These are phyloP conservation scores for Suillus variegatus DNA, from an alignment of 768 basidiomycete species.

Conservation along the genomic window DNA sequence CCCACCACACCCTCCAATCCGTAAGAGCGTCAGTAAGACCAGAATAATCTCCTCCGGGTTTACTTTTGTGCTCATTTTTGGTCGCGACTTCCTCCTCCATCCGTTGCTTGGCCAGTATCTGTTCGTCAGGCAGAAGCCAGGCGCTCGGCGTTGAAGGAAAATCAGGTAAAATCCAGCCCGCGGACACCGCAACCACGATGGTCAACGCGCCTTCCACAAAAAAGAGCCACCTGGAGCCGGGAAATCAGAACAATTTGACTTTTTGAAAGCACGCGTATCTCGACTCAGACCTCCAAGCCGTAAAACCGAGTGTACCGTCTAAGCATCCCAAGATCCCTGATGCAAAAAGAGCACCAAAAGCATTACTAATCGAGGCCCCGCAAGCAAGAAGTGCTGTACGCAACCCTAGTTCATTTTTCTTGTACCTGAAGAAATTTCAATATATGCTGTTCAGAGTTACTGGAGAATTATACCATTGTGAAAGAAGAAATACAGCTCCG, in stretches of 20 bases:
- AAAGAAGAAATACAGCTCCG: conserved; percentile 64
- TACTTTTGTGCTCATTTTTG: conserved; percentile 47
- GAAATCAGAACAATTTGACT: background rate
- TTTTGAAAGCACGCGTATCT: background rate
- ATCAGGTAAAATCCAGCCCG: conserved; percentile 70
- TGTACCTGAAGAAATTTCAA: conserved; percentile 42
- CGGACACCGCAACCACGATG: conserved; percentile 47
- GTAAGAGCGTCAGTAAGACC: conserved; percentile 59
- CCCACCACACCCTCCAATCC: conserved; percentile 84
- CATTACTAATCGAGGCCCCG: conserved; percentile 76
- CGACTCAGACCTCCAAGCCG: conserved; percentile 39
- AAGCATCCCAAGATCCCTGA: conserved; percentile 72
- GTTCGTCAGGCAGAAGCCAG: conserved; percentile 61
- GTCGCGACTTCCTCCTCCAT: conserved; percentile 64
- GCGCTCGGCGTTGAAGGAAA: conserved; percentile 59
- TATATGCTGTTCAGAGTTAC: too few species aligned
- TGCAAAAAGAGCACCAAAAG: conserved; percentile 76
- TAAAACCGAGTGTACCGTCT: conserved; percentile 63
- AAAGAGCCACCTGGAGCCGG: conserved; percentile 61
- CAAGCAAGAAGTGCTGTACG: conserved; percentile 67
- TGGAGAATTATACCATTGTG: conserved; percentile 48
- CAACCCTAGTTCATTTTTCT: conserved; percentile 63
- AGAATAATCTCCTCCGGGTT: conserved; percentile 32
- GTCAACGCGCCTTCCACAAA: conserved; percentile 64
- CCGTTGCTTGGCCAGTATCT: conserved; percentile 51